These are phyloP conservation scores for Zopfochytrium polystomum DNA, from an alignment of 371 early-diverging fungal genomes.

Conservation along the genomic window DNA sequence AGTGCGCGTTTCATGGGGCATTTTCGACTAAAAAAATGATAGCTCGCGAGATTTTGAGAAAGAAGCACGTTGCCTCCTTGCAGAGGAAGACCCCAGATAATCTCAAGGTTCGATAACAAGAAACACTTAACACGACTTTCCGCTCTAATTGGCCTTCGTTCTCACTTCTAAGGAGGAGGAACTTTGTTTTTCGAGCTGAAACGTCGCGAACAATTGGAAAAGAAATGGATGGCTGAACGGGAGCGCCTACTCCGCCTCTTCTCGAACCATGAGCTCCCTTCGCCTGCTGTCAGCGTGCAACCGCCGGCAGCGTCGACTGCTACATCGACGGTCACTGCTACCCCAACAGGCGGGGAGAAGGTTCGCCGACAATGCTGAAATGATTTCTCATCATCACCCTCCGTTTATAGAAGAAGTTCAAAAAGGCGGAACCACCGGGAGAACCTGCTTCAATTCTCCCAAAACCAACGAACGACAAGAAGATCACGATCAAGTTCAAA, in stretches of 20 bases:
- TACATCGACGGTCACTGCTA: neutral
- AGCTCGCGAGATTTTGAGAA: constrained; percentile 70
- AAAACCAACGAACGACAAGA: too few species aligned
- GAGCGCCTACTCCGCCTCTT: constrained; percentile 48
- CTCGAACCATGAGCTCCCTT: constrained; percentile 47
- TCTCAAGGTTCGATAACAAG: too few species aligned
- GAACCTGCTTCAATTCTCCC: neutral
- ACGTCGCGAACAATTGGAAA: constrained; percentile 74
- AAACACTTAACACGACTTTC: too few species aligned
- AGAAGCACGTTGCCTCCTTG: constrained; percentile 67
- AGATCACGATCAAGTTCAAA: too few species aligned
- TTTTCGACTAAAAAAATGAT: neutral
- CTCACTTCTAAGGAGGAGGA: constrained; percentile 85
- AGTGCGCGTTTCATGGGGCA: too few species aligned
- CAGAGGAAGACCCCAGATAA: constrained; percentile 70
- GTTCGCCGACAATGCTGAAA: neutral
- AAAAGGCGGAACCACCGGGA: neutral
- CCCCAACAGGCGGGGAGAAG: neutral
- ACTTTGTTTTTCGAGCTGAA: constrained; percentile 70
- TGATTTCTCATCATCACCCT: constrained; percentile 1
- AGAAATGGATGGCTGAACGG: too few species aligned
- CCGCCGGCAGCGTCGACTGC: constrained; percentile 3
- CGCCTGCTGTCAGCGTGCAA: too few species aligned
- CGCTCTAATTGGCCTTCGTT: too few species aligned
- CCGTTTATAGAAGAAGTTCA: constrained; percentile 1